These are phyloP conservation scores for Meyerozyma smithsonii DNA, from an alignment of 1,139 yeast genomes.

Conservation along the genomic window DNA sequence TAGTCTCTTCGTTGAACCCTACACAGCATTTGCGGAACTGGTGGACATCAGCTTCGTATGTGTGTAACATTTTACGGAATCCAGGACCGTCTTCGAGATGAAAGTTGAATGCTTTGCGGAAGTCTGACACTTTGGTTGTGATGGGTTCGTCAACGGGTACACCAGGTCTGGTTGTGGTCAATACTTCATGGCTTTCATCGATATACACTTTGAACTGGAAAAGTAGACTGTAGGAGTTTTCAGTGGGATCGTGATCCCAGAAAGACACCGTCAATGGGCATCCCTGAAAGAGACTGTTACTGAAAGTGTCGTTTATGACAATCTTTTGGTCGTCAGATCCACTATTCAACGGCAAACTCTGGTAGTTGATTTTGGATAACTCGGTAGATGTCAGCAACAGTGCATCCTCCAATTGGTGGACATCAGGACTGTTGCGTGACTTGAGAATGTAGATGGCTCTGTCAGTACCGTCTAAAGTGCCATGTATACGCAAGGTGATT, in stretches of 20 bases:
- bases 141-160: neutral
- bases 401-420: conserved; percentile 8
- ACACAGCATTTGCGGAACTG: conserved; percentile 38
- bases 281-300: conserved; percentile 14
- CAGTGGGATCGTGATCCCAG: conserved; percentile 22
- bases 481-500: conserved; percentile 22
- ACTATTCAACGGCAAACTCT: conserved; percentile 4
- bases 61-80: conserved; percentile 53
- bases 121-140: conserved; percentile 8
- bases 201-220: conserved; percentile 31
- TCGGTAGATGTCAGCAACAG: neutral
- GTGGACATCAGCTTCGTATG: conserved; percentile 52
- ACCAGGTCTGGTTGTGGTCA: no score
- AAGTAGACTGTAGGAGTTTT: conserved; percentile 16
- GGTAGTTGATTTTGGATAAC: neutral
- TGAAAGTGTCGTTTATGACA: conserved; percentile 29
- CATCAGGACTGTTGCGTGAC: conserved; percentile 10
- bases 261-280: conserved; percentile 23
- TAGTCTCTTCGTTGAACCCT: conserved; percentile 31
- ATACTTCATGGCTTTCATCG: conserved; percentile 9
- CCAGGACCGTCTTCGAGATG: conserved; percentile 69
- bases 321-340: conserved; percentile 17
- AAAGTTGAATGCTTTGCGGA: conserved; percentile 28
- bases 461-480: conserved; percentile 6
- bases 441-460: conserved; percentile 28